Base-by-base conservation (phyloP, 768 basidiomycete genomes). In the Strobilomyces dryophilus region DNA sequence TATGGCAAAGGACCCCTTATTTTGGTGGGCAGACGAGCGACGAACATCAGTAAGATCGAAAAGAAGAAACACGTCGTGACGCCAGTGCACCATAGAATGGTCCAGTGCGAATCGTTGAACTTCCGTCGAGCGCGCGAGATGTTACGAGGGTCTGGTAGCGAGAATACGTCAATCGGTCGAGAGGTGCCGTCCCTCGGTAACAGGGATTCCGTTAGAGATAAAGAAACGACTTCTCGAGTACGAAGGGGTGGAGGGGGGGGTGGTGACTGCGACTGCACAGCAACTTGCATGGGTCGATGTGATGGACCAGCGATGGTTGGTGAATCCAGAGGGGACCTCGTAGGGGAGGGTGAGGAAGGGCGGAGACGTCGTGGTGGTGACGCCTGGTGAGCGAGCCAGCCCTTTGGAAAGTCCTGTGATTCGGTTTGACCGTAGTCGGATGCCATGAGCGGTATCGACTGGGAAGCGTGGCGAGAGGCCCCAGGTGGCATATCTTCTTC, bases 381-480 rank as follows among this genome's bases (percentile, higher is more conserved):
- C n/a, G 83, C 80, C 51, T 87, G 76, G 65, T 88, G 88, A 34
- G 89, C 88, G 7, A 89, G 73, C 89, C 87, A 89, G 20, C 84
- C 75, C 50, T 73, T 73, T 39, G 73, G 74, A 52, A 69, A 73
- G 4, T 70, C 65, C 66, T 81, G 72, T 21, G 74, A 76, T 37
- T 71, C 70, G 7, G 72, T 65, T 29, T 61, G 67, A 24, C 62
- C 61, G 27, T 71, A 65, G 57, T 68, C 55, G 1, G 68, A 66
- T 34, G 64, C 67, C 47, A 79, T 67, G 40, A 79, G 51, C 2
- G 70, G 75, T 45, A 71, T 58, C 18, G 68, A 74, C 55, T 68
- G 69, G 31, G 70, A 61, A 17, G 69, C 70, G 34, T 71, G 67
- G 36, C 65, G 62, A 24, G 74, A 73, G 34, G 63, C 62, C 31